Conservation (phyloP, 164 flowering plant species). For the Brasenia schreberi region DNA sequence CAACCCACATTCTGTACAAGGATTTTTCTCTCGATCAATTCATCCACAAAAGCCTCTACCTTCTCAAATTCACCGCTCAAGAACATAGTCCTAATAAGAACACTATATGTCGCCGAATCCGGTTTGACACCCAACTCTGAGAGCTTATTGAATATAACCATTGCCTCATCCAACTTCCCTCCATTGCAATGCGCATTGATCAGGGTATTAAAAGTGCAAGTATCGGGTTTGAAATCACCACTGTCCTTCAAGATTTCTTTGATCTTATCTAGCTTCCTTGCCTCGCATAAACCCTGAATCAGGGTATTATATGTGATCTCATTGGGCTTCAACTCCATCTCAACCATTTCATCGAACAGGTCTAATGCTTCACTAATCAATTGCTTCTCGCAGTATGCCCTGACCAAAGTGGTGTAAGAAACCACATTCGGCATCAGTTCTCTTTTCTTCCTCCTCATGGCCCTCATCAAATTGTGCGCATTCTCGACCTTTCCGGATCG, state of each 20-base stretch:
- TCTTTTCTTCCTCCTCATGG: constrained; percentile 36
- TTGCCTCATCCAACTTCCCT: constrained; percentile 44
- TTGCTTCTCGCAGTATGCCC: constrained; percentile 61
- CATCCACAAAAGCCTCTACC: constrained; percentile 59
- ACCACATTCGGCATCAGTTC: constrained; percentile 60
- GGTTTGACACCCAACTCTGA: constrained; percentile 26
- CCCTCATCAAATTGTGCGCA: constrained; percentile 55
- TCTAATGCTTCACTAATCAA: constrained; percentile 38
- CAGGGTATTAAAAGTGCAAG: constrained; percentile 72
- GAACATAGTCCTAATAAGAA: constrained; percentile 50
- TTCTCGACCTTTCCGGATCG: constrained; percentile 46
- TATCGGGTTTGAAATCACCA: constrained; percentile 54
- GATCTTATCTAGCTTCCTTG: constrained; percentile 37
- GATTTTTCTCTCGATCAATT: constrained; percentile 36
- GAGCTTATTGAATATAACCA: constrained; percentile 45
- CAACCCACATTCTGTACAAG: constrained; percentile 35
- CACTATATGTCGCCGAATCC: constrained; percentile 72
- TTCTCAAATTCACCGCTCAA: constrained; percentile 26
- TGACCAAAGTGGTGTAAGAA: constrained; percentile 68
- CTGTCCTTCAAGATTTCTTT: constrained; percentile 44
- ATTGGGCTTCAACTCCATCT: constrained; percentile 40
- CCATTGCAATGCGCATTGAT: constrained; percentile 48
- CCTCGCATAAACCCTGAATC: constrained; percentile 70
- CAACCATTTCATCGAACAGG: constrained; percentile 48
- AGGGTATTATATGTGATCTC: constrained; percentile 43